phyloP scores from a whole-genome alignment of 1,139 yeast genomes.

The Candida sp. region DNA sequence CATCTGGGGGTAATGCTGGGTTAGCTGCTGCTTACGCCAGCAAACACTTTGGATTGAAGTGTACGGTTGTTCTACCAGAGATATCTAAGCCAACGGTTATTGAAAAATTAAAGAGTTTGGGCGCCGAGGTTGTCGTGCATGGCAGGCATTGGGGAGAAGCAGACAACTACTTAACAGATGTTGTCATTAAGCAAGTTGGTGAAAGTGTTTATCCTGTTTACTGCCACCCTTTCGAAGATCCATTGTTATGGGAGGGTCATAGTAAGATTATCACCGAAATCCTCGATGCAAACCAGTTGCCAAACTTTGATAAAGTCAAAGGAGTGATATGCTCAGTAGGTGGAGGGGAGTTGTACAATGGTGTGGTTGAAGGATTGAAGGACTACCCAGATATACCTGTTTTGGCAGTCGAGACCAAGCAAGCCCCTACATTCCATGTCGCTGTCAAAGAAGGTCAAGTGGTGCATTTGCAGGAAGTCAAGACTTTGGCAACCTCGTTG shows the following conservation, averaged over 20 bases:
- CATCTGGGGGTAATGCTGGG: slow-evolving; percentile 53
- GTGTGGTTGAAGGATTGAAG: slow-evolving; percentile 34
- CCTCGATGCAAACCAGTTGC: slow-evolving; percentile 20
- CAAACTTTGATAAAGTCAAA: slow-evolving; percentile 25
- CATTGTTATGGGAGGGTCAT: slow-evolving; percentile 46
- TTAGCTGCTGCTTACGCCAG: slow-evolving; percentile 48
- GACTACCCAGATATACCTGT: slow-evolving; percentile 24
- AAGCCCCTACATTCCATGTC: slow-evolving; percentile 41
- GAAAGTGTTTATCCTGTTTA: slow-evolving; percentile 29
- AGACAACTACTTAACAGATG: slow-evolving; percentile 28
- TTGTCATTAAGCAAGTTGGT: slow-evolving; percentile 21
- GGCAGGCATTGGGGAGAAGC: slow-evolving; percentile 45
- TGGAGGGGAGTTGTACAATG: slow-evolving; percentile 45
- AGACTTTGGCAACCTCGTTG: slow-evolving; percentile 43
- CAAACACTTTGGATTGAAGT: slow-evolving; percentile 25
- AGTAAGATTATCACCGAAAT: slow-evolving; percentile 38
- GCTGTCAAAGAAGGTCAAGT: slow-evolving; percentile 32
- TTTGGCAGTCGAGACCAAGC: slow-evolving; percentile 39
- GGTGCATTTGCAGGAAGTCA: slow-evolving; percentile 30
- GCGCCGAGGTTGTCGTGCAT: slow-evolving; percentile 32
- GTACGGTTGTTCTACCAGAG: slow-evolving; percentile 46
- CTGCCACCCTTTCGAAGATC: slow-evolving; percentile 47
- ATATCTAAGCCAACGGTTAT: slow-evolving; percentile 29
- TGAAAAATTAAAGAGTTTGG: slow-evolving; percentile 25
- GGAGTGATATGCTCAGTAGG: slow-evolving; percentile 48